Evolutionary conservation across 352 stramenopile species (phyloP).

Genomic region (Aphanomyces euteiches): DNA sequence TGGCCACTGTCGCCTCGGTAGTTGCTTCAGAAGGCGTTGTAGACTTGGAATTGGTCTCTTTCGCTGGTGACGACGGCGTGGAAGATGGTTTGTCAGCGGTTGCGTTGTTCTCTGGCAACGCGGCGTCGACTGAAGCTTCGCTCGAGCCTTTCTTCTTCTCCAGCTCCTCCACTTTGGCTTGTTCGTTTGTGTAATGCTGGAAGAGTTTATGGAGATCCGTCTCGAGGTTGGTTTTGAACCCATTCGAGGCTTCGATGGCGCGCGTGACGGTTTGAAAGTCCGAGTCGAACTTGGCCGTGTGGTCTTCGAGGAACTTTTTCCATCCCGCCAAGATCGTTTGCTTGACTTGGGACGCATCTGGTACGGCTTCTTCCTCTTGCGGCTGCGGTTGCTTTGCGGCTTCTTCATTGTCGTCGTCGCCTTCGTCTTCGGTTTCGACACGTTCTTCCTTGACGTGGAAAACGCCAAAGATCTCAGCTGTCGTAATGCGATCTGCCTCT

Average conservation of each 20-base stretch:
- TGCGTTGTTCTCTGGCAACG: no score
- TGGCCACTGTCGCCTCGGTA: no score
- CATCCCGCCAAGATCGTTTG: conserved; percentile 42
- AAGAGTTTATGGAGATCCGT: conserved; percentile 16
- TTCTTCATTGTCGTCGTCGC: conserved; percentile 24
- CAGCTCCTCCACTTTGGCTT: conserved; percentile 11
- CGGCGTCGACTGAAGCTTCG: no score
- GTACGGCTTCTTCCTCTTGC: conserved; percentile 24
- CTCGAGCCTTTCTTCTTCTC: neutral
- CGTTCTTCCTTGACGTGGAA: conserved; percentile 34
- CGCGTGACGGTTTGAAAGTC: conserved; percentile 48
- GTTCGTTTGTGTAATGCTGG: conserved; percentile 9
- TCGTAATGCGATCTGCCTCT: conserved; percentile 41
- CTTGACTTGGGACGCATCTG: conserved; percentile 22
- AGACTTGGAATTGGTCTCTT: no score
- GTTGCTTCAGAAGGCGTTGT: no score
- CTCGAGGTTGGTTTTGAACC: conserved; percentile 17
- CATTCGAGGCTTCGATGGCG: conserved; percentile 45
- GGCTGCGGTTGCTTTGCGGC: conserved; percentile 18
- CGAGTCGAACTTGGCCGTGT: conserved; percentile 48
- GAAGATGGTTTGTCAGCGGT: no score
- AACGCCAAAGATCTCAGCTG: conserved; percentile 48
- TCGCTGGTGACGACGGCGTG: no score
- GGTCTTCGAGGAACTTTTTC: conserved; percentile 58
- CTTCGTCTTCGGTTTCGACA: conserved; percentile 25